These are phyloP conservation scores for Bassia scoparia DNA, from an alignment of 148 eudicot species.

Conservation along the genomic window DNA sequence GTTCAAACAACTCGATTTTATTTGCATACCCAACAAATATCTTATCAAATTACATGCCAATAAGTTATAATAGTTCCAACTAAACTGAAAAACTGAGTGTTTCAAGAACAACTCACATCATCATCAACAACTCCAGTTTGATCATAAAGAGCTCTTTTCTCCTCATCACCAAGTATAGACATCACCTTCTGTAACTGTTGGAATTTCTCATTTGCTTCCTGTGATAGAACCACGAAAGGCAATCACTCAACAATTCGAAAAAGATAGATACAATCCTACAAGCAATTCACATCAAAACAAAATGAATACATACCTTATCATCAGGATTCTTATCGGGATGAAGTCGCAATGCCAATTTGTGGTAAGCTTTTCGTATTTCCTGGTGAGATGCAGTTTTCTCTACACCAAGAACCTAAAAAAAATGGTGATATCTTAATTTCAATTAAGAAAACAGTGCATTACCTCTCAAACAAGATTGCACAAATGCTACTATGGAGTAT, in stretches of 20 bases:
- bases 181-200: constrained; percentile 96
- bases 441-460: too few species aligned
- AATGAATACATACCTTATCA: constrained; percentile 55
- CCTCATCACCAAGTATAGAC: constrained; percentile 90
- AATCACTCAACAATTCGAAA: background rate
- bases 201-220: constrained; percentile 94
- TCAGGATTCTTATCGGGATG: constrained; percentile 98
- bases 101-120: constrained; percentile 57
- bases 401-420: constrained; percentile 74
- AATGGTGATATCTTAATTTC: too few species aligned
- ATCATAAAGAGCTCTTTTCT: constrained; percentile 87
- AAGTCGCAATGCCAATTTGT: constrained; percentile 81
- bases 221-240: constrained; percentile 1
- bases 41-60: background rate
- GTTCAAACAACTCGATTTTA: background rate
- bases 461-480: too few species aligned
- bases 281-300: background rate
- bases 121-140: constrained; percentile 94
- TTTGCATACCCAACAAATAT: background rate
- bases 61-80: too few species aligned
- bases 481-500: too few species aligned
- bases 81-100: background rate
- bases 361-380: constrained; percentile 87
- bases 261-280: background rate
- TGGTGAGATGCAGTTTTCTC: constrained; percentile 70